Conservation (phyloP, 805 yeast species). For the Metschnikowia vanudenii region DNA sequence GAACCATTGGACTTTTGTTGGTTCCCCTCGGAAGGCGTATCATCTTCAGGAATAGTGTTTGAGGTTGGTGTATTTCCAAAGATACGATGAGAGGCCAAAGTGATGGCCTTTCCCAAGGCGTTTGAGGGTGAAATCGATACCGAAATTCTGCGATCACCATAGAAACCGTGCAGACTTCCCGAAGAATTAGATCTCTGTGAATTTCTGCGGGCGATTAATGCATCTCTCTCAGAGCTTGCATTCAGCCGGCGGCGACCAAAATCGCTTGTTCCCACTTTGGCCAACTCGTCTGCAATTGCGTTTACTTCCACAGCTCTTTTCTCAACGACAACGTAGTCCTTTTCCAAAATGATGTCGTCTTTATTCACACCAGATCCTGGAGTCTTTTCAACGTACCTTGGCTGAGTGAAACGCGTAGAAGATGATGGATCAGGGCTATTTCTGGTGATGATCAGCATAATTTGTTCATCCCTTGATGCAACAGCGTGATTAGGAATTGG, state of each 20-base stretch:
- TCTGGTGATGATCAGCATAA: constrained; percentile 42
- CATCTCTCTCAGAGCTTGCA: constrained; percentile 22
- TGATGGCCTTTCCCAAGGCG: constrained; percentile 84
- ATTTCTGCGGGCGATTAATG: constrained; percentile 26
- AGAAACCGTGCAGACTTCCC: constrained; percentile 57
- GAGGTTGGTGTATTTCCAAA: constrained; percentile 50
- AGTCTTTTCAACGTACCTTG: constrained; percentile 12
- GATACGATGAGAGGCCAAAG: constrained; percentile 81
- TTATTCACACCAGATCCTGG: constrained; percentile 18
- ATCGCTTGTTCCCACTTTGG: constrained; percentile 54
- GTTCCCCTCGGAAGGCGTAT: background rate
- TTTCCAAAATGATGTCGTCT: constrained; percentile 59
- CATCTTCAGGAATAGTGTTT: constrained; percentile 16
- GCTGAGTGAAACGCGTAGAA: constrained; percentile 26
- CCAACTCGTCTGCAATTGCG: constrained; percentile 91
- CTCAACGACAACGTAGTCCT: constrained; percentile 92
- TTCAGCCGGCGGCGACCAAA: constrained; percentile 42
- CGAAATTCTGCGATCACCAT: constrained; percentile 62
- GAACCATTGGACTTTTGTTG: constrained; percentile 1
- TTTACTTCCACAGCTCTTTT: constrained; percentile 94
- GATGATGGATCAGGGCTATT: constrained; percentile 45
- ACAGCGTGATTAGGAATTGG: constrained; percentile 5
- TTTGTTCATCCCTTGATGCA: constrained; percentile 40
- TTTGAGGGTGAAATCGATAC: constrained; percentile 77
- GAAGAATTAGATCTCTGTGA: constrained; percentile 48